Conservation (phyloP, 345 rosid genomes). For the Balakata baccata region DNA sequence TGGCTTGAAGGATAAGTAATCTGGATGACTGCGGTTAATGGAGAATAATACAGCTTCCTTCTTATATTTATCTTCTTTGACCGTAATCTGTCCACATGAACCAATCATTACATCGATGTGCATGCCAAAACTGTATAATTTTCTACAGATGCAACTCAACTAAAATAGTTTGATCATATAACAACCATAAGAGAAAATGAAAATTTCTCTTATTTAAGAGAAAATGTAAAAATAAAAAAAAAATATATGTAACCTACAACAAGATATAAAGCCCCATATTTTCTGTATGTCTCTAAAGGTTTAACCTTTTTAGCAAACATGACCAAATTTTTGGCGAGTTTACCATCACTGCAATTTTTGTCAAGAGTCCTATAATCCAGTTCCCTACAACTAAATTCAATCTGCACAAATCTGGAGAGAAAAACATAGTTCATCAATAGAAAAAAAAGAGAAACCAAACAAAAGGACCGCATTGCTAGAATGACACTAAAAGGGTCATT, state of each 20-base stretch:
- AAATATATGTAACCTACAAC: not conserved
- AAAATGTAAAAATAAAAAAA: not conserved
- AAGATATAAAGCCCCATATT: not conserved
- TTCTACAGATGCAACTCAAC: not conserved
- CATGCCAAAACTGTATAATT: constrained; percentile 2
- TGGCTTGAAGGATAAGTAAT: constrained; percentile 72
- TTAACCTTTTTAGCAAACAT: not conserved
- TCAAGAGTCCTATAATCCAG: not conserved
- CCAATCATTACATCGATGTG: constrained; percentile 23
- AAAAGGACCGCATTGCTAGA: not conserved
- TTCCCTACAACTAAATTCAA: not conserved
- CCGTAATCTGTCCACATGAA: constrained; percentile 33
- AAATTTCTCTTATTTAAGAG: not conserved
- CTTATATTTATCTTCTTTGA: constrained; percentile 84
- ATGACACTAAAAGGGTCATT: not conserved
- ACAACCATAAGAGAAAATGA: not conserved
- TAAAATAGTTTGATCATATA: not conserved
- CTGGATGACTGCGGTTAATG: constrained; percentile 62
- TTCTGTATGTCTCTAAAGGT: not conserved
- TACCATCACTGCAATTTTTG: not conserved
- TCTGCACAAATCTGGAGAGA: not conserved
- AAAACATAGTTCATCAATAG: not conserved
- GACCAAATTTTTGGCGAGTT: not conserved
- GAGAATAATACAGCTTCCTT: constrained; percentile 68
- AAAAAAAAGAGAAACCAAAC: not conserved